Base-by-base conservation (phyloP, 768 basidiomycete species). In the Termitomyces heimii region DNA sequence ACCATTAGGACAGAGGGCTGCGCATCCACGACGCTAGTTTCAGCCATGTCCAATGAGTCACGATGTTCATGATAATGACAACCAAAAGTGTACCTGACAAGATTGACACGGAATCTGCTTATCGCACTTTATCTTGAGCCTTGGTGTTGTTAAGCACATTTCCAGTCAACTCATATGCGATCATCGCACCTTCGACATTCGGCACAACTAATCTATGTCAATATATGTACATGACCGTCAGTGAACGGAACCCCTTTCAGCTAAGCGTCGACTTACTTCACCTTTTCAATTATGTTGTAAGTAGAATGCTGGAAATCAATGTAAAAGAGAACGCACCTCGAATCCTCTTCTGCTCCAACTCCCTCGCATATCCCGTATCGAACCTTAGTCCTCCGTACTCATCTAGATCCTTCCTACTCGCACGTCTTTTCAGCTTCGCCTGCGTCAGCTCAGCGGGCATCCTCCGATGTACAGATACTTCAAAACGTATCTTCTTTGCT, bases 101-200 rank as follows among this genome's bases (percentile, higher is more conserved):
- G 86, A 87, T 67, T 88, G 85, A 66, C 88, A 89, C 10, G 88
- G 88, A 54, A 89, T 85, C 61, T 86, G 80, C 75, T 89, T 89
- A 80, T 89, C 86, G 74, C 88, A 90, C 67, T 88, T 88, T 68
- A 90, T 88, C 77, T 89, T 85, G 63, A 90, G 75, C 63, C 88
- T 81, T 49, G 26, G 56, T 28, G 51, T 55, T 8, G 40, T 35
- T 54, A 55, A 63, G 46, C 64, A 63, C 57, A 29, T 1, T 31
- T 34, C 6, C 59, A 55, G 47, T 32, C 28, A 24, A 26, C 48
- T 37, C 18, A 35, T 24, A 70, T 70, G 73, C 76, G 77, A 73
- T 78, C 75, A 82, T 81, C 86, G 80, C 81, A 81, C 78, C 79
- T 73, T 60, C 88, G 82, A 78, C 88, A 90, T 71, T 89, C 88